A percentile compares a stretch with the other conserved stretches of the same genome.
Evolutionary conservation across 129 eudicot species (phyloP).

Genomic region (Arctium lappa): DNA sequence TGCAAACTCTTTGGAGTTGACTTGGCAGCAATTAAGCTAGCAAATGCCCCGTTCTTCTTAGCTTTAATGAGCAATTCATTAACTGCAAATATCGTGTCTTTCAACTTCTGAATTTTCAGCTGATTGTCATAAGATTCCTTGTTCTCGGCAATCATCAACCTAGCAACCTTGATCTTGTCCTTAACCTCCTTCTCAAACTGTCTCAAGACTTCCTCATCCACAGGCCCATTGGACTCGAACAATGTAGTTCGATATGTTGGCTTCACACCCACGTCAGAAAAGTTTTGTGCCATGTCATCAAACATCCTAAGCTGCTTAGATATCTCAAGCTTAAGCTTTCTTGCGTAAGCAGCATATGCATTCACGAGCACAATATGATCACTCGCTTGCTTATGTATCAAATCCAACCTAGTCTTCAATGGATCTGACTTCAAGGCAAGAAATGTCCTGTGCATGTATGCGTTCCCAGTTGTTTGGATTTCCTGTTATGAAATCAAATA

Average conservation of each 20-base stretch:
- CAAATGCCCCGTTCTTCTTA: conserved; percentile 77
- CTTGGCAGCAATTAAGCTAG: conserved; percentile 79
- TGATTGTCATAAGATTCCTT: conserved; percentile 93
- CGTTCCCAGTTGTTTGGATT: conserved; percentile 54
- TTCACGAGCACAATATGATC: conserved; percentile 66
- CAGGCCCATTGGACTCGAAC: conserved; percentile 72
- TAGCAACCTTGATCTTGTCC: conserved; percentile 76
- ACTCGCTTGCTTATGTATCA: conserved; percentile 66
- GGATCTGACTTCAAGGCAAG: conserved; percentile 75
- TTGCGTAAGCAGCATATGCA: conserved; percentile 69
- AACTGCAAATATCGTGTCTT: conserved; percentile 91
- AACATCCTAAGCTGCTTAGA: conserved; percentile 58
- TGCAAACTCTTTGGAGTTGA: conserved; percentile 96
- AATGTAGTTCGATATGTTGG: conserved; percentile 45
- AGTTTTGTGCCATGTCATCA: conserved; percentile 59
- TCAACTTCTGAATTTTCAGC: conserved; percentile 84
- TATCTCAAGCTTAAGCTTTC: conserved; percentile 66
- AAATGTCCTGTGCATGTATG: conserved; percentile 56
- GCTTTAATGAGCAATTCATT: conserved; percentile 79
- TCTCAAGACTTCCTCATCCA: conserved; percentile 83
- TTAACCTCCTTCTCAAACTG: conserved; percentile 94
- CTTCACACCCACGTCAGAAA: conserved; percentile 45
- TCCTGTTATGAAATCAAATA: conserved; percentile 28
- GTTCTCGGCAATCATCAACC: conserved; percentile 67
- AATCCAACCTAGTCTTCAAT: conserved; percentile 55